phyloP scores from a whole-genome alignment of 208 protist genomes.

The Leishmania mexicana region DNA sequence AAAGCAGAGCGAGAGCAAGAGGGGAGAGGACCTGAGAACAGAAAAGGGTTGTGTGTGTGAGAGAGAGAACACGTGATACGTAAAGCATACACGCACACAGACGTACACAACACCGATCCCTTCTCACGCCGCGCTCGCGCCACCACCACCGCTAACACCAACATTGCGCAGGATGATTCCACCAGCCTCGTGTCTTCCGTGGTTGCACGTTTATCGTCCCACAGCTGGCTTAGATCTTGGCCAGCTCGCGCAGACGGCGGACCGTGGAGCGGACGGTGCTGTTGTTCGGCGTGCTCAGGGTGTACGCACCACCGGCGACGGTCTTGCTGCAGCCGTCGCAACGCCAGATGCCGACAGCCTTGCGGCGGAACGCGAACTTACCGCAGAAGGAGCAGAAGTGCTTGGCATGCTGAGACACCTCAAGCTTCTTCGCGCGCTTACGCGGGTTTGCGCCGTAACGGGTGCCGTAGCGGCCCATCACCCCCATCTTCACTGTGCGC shows the following conservation, averaged over 20 bases:
- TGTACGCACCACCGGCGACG: slow-evolving; percentile 98
- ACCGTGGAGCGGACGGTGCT: slow-evolving; percentile 97
- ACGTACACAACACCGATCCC: not conserved
- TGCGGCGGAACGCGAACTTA: slow-evolving; percentile 97
- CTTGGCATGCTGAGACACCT: slow-evolving; percentile 98
- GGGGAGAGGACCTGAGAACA: not conserved
- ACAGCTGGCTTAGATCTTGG: slow-evolving; percentile 53
- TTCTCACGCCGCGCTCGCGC: not conserved
- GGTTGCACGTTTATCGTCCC: not conserved
- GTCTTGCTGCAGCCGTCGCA: slow-evolving; percentile 97
- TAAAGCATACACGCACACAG: not conserved
- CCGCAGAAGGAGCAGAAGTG: slow-evolving; percentile 99
- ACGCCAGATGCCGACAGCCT: slow-evolving; percentile 99
- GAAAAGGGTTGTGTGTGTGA: not conserved
- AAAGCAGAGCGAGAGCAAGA: not conserved
- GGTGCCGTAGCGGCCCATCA: slow-evolving; percentile 99
- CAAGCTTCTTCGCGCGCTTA: slow-evolving; percentile 99
- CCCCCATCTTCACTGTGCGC: slow-evolving; percentile 99
- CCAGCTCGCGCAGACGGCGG: slow-evolving; percentile 97
- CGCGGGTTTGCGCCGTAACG: slow-evolving; percentile 99
- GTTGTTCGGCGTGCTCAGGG: slow-evolving; percentile 95
- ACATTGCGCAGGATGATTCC: not conserved
- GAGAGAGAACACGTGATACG: not conserved
- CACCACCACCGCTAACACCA: not conserved
- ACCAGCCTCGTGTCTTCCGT: not conserved